Base-by-base conservation (phyloP, 164 flowering plant species). In the Amborella trichopoda region DNA sequence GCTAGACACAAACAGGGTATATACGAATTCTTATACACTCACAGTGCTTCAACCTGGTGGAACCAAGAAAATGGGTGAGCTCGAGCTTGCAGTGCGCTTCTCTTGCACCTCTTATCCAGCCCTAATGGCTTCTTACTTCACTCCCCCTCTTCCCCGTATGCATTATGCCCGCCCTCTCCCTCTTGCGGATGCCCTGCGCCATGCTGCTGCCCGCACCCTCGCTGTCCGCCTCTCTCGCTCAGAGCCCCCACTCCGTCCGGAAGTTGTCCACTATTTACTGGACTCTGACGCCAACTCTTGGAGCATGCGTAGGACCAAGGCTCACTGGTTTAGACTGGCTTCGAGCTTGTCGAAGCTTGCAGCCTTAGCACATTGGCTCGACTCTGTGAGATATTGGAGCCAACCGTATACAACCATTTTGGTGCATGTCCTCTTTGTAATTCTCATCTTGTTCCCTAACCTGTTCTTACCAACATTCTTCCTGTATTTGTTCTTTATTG, bases 231-330 rank as follows among this genome's bases (percentile, higher is more conserved):
- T 93, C 0, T 76, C 78, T 2, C 62, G 96, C 48, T 73, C 99
- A 5, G 99, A 88, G 59, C 99, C 99, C 3, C 71, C 96, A 0
- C 49, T 88, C 63, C 80, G 89, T 0, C 86, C 67, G 24, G 99
- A 88, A 39, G 97, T 88, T 58, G 99, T 93, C 14, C 89, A 85
- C 38, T 81, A 38, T 56, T 63, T 93, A 87, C 22, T 85, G 41
- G 99, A 93, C 40, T 41, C 78, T 0, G 95, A 88, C 50, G 65
- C 77, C 34, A 78, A 77, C 60, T 58, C 72, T 59, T 93, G 94
- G 95, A 93, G 99, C 79, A 73, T 93, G 93, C 67, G 97, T 55
- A 51, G 91, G 17, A 85, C 89, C 72, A 88, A 85, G 68, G 84
- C 84, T 1, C 88, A 88, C 45, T 93, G 91, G 94, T 79, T 81